Evolutionary conservation across 768 basidiomycete genomes (phyloP).

Genomic region (Trametopsis cervina): DNA sequence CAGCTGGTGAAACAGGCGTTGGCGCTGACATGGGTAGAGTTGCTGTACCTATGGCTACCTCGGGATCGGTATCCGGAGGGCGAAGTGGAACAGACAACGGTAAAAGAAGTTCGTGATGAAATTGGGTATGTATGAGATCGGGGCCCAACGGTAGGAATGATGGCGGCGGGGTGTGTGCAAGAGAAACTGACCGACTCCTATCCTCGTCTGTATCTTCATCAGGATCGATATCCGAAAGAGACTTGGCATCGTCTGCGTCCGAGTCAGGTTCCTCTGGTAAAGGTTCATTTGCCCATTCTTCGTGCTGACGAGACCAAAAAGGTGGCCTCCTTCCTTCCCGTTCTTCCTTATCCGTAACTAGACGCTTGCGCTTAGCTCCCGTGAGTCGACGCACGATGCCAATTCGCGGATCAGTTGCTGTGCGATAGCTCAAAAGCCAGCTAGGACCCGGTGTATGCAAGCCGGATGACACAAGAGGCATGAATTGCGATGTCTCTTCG

Average conservation of each 20-base stretch:
- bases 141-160: constrained; percentile 68
- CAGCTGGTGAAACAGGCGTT: constrained; percentile 81
- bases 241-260: constrained; percentile 23
- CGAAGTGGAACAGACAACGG: constrained; percentile 54
- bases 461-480: constrained; percentile 1
- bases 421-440: constrained; percentile 51
- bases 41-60: constrained; percentile 19
- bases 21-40: constrained; percentile 56
- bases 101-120: constrained; percentile 59
- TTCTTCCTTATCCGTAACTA: constrained; percentile 26
- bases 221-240: constrained; percentile 33
- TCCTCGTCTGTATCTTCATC: constrained; percentile 25
- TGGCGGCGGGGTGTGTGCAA: constrained; percentile 66
- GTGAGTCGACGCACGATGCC: constrained; percentile 61
- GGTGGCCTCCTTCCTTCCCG: constrained; percentile 31
- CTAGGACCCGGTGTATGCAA: constrained; percentile 12
- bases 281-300: constrained; percentile 38
- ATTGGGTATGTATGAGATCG: constrained; percentile 57
- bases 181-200: constrained; percentile 33
- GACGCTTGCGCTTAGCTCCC: constrained; percentile 60
- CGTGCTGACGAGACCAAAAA: constrained; percentile 39
- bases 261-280: constrained; percentile 27
- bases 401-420: constrained; percentile 65
- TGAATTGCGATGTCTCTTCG: constrained; percentile 14
- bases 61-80: constrained; percentile 42